These are phyloP conservation scores for Chaetothyriales sp. DNA, from an alignment of 2,329 filamentous ascomycete species.

Conservation along the genomic window DNA sequence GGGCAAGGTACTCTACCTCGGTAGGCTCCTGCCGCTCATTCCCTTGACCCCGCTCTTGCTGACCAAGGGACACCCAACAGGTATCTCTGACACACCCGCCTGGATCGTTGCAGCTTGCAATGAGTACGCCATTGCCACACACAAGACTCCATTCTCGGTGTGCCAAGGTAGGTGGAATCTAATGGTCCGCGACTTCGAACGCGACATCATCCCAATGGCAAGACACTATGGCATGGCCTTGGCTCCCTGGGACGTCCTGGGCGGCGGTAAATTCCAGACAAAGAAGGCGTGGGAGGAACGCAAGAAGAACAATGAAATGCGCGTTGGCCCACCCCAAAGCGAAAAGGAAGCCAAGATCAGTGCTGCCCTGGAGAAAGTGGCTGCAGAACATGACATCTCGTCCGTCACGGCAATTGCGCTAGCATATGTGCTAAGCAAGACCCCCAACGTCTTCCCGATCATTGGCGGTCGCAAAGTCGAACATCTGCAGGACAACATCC, in stretches of 20 bases:
- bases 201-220: constrained; percentile 29
- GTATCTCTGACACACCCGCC: constrained; percentile 26
- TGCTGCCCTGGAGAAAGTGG: constrained; percentile 45
- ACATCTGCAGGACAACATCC: constrained; percentile 55
- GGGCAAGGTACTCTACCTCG: constrained; percentile 29
- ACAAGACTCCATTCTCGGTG: constrained; percentile 26
- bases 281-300: constrained; percentile 33
- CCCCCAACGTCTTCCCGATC: constrained; percentile 58
- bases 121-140: constrained; percentile 25
- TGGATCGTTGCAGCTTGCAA: constrained; percentile 29
- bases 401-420: constrained; percentile 49
- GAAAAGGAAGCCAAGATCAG: constrained; percentile 39
- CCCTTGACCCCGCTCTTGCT: neutral
- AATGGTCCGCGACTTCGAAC: constrained; percentile 26
- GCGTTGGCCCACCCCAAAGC: constrained; percentile 22
- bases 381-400: constrained; percentile 37
- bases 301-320: constrained; percentile 27
- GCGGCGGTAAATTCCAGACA: constrained; percentile 36
- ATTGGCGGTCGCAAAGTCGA: constrained; percentile 54
- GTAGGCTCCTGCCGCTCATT: constrained; percentile 3
- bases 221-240: constrained; percentile 31
- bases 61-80: neutral
- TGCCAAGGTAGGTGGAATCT: constrained; percentile 28
- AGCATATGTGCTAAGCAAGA: constrained; percentile 59
- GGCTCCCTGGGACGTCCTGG: constrained; percentile 45